These are phyloP conservation scores for Eimeria necatrix DNA, from an alignment of 169 alveolate genomes.

Conservation along the genomic window DNA sequence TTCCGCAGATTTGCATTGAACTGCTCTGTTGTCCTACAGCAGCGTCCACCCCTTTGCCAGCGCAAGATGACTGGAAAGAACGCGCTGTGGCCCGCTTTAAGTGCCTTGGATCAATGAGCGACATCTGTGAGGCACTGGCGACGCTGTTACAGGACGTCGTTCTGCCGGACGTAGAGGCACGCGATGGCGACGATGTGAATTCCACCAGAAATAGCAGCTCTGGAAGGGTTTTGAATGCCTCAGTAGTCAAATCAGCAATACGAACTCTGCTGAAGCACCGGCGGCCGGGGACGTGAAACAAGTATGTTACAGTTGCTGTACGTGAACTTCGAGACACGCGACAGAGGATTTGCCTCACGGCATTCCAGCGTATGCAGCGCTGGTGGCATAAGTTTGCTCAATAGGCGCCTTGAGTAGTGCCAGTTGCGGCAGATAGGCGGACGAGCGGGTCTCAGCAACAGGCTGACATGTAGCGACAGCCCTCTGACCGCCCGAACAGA, in stretches of 20 bases:
- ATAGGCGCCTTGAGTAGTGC: no score
- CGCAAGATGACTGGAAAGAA: constrained; percentile 20
- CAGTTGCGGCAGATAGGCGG: no score
- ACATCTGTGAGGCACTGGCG: constrained; percentile 67
- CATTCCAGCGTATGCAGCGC: no score
- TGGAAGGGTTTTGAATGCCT: constrained; percentile 39
- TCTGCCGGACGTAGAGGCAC: constrained; percentile 17
- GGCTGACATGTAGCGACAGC: no score
- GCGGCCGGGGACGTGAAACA: background rate
- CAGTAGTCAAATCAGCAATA: constrained; percentile 66
- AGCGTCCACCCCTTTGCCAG: constrained; percentile 47
- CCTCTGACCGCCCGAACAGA: no score
- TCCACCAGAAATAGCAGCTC: constrained; percentile 25
- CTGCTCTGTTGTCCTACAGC: constrained; percentile 65
- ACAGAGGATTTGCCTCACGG: no score
- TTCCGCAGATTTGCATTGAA: constrained; percentile 66
- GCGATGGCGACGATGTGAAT: background rate
- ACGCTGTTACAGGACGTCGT: constrained; percentile 49
- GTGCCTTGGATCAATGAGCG: constrained; percentile 73
- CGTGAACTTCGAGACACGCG: no score
- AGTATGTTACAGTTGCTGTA: no score
- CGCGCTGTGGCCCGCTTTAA: constrained; percentile 13
- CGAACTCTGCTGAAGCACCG: constrained; percentile 23
- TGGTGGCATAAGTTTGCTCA: no score
- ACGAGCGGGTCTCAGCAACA: no score